Conservation (phyloP, 805 yeast species). For the Nakazawaea ernobii region DNA sequence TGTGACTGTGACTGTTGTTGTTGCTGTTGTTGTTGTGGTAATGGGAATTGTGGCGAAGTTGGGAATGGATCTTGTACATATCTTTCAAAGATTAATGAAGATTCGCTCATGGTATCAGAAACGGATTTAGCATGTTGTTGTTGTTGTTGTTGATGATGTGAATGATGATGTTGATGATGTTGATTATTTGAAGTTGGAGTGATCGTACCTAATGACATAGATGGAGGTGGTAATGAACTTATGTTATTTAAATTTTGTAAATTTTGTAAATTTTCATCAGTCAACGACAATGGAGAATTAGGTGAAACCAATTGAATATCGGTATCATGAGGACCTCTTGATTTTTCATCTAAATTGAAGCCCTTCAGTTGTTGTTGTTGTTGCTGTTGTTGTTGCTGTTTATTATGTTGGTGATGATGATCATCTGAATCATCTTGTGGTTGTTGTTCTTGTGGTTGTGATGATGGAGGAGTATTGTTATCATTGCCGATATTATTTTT, state of each 20-base stretch:
- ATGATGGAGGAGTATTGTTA: neutral
- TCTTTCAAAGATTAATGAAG: constrained; percentile 59
- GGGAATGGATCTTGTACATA: constrained; percentile 53
- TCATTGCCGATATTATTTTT: neutral
- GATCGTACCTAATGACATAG: neutral
- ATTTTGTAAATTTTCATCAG: constrained; percentile 11
- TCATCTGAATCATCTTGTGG: neutral
- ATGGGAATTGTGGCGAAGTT: neutral
- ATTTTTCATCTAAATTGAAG: neutral
- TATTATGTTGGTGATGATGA: no score
- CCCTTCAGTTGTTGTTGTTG: neutral
- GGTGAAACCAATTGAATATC: constrained; percentile 7
- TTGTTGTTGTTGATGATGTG: neutral
- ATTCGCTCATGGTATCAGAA: constrained; percentile 17
- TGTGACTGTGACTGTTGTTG: neutral
- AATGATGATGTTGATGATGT: neutral
- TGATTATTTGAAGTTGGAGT: neutral
- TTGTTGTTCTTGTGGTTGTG: neutral
- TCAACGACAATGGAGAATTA: constrained; percentile 11
- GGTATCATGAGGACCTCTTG: neutral
- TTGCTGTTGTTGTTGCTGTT: neutral
- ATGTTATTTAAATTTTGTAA: constrained; percentile 5
- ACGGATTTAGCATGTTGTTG: neutral
- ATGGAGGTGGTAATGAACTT: constrained; percentile 7
- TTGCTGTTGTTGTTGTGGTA: neutral